Conservation (phyloP, 345 rosid species). For the Erysimum cheiranthoides region DNA sequence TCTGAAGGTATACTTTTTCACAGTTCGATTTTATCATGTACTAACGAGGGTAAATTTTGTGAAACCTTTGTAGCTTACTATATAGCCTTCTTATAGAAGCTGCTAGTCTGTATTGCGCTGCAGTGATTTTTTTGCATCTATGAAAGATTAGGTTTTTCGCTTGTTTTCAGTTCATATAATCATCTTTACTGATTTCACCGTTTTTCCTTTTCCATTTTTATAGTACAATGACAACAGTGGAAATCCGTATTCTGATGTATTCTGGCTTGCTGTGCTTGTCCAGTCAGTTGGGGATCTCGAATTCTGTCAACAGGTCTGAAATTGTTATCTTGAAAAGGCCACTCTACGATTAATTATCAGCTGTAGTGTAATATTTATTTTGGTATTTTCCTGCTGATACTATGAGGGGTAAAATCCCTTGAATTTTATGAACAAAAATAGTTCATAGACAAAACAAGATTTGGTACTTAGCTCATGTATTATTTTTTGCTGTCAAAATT, state of each 20-base stretch:
- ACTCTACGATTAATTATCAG: conserved; percentile 13
- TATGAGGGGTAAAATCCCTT: not conserved
- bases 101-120: conserved; percentile 26
- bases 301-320: conserved; percentile 86
- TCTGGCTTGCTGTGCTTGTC: conserved; percentile 94
- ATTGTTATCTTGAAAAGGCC: conserved; percentile 25
- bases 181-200: not conserved
- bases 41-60: conserved; percentile 6
- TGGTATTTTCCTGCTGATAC: not conserved
- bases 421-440: not conserved
- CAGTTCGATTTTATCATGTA: conserved; percentile 23
- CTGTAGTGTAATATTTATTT: conserved; percentile 6
- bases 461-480: conserved; percentile 7
- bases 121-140: conserved; percentile 18
- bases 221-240: conserved; percentile 98
- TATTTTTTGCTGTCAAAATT: not conserved
- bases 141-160: conserved; percentile 15
- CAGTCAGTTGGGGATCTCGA: conserved; percentile 94
- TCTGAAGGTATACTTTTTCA: conserved; percentile 64
- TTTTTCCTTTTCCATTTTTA: conserved; percentile 37
- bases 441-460: conserved; percentile 5
- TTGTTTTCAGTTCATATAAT: conserved; percentile 27
- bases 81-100: conserved; percentile 19
- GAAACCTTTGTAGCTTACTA: conserved; percentile 8
- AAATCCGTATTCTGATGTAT: conserved; percentile 90